Conservation (phyloP, 306 rosid species). For the Lotus japonicus region DNA sequence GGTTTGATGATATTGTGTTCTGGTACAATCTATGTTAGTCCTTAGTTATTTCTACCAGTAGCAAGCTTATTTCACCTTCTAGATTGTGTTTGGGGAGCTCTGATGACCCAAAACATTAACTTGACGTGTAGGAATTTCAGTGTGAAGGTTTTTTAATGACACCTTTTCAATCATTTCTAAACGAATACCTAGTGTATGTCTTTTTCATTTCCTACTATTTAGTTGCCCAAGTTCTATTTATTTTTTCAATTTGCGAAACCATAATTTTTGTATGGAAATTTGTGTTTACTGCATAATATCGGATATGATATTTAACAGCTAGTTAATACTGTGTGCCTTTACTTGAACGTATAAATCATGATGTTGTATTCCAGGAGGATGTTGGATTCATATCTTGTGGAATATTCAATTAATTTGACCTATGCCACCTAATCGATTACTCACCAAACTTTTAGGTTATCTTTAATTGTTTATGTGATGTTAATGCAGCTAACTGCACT, state of each 20-base stretch:
- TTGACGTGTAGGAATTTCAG: too few species aligned
- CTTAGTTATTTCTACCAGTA: not conserved
- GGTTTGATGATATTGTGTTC: not conserved
- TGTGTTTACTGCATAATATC: not conserved
- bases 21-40: not conserved
- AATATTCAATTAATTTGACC: not conserved
- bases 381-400: not conserved
- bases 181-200: too few species aligned
- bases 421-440: not conserved
- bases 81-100: too few species aligned
- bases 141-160: too few species aligned
- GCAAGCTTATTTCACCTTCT: too few species aligned
- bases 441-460: not conserved
- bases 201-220: not conserved
- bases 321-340: not conserved
- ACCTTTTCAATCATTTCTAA: too few species aligned
- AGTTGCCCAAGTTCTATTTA: not conserved
- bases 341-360: not conserved
- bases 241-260: too few species aligned
- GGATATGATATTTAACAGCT: not conserved
- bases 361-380: not conserved
- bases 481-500: not conserved
- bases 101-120: too few species aligned
- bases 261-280: too few species aligned
- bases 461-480: not conserved